Evolutionary conservation across 208 protist species (phyloP).

Genomic region (Leishmania guyanensis): DNA sequence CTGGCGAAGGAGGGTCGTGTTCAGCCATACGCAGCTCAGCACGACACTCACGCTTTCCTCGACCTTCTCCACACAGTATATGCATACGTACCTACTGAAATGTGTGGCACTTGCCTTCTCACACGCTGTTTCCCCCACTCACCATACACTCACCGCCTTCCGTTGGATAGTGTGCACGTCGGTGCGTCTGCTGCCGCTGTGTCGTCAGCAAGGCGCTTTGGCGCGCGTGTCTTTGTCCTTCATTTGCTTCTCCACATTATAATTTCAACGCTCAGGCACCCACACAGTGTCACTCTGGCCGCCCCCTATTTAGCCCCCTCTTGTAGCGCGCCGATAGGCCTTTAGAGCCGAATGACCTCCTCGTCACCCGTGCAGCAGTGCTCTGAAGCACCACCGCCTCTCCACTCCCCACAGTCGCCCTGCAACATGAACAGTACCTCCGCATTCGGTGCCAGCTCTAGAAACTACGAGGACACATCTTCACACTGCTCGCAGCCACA

Average conservation of each 20-base stretch:
- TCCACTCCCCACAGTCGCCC: slow-evolving; percentile 20
- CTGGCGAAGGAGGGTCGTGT: neutral
- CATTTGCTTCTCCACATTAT: too few relatives aligned
- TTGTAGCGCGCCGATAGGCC: neutral
- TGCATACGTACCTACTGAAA: neutral
- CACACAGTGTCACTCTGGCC: neutral
- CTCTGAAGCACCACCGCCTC: neutral
- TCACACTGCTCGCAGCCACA: neutral
- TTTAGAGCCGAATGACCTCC: neutral
- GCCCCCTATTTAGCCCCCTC: slow-evolving; percentile 8
- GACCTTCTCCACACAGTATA: neutral
- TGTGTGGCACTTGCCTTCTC: neutral
- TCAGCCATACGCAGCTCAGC: neutral
- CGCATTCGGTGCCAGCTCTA: slow-evolving; percentile 6
- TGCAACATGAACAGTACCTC: slow-evolving; percentile 14
- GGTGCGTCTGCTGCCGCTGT: neutral
- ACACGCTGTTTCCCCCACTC: slow-evolving; percentile 8
- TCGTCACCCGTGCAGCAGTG: slow-evolving; percentile 6
- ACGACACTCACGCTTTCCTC: neutral
- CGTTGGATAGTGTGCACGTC: neutral
- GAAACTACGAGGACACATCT: too few relatives aligned
- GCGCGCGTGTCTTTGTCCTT: too few relatives aligned
- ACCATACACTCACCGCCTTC: too few relatives aligned
- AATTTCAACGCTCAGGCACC: too few relatives aligned
- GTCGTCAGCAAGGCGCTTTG: neutral